Conservation (phyloP, 805 yeast species). For the Kodamaea kaohsiungensis region DNA sequence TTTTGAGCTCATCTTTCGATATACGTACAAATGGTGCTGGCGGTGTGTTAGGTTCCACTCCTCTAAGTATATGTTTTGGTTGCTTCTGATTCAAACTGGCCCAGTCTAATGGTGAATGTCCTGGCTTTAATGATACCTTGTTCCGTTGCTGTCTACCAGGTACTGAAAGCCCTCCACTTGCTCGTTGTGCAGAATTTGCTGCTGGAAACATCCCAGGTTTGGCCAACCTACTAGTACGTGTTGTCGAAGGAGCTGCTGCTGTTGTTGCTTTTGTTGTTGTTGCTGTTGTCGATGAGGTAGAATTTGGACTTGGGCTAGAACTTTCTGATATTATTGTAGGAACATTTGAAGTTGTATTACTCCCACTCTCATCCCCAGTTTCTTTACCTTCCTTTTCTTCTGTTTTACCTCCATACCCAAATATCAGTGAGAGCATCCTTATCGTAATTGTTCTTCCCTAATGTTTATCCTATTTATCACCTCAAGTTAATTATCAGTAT, state of each 20-base stretch:
- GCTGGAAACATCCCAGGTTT: slow-evolving; percentile 26
- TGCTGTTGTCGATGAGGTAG: neutral
- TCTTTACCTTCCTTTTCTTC: neutral
- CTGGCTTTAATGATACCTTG: slow-evolving; percentile 71
- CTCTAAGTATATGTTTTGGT: slow-evolving; percentile 52
- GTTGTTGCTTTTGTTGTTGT: no score
- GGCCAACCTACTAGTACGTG: neutral
- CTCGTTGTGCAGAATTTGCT: slow-evolving; percentile 40
- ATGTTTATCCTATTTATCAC: neutral
- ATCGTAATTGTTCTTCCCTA: neutral
- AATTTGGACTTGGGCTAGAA: neutral
- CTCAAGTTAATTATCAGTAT: neutral
- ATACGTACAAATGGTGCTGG: slow-evolving; percentile 53
- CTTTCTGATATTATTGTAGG: neutral
- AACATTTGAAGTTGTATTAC: neutral
- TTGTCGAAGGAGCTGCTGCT: no score
- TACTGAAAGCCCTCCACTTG: slow-evolving; percentile 13
- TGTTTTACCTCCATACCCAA: neutral
- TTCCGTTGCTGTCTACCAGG: slow-evolving; percentile 16
- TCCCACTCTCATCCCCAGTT: neutral
- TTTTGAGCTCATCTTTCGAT: slow-evolving; percentile 55
- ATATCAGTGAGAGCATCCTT: slow-evolving; percentile 2
- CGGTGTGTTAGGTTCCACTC: slow-evolving; percentile 50
- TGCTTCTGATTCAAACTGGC: slow-evolving; percentile 53
- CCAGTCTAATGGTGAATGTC: slow-evolving; percentile 89